Conservation (phyloP, 2,329 filamentous ascomycete genomes). For the Cytospora schulzeri region DNA sequence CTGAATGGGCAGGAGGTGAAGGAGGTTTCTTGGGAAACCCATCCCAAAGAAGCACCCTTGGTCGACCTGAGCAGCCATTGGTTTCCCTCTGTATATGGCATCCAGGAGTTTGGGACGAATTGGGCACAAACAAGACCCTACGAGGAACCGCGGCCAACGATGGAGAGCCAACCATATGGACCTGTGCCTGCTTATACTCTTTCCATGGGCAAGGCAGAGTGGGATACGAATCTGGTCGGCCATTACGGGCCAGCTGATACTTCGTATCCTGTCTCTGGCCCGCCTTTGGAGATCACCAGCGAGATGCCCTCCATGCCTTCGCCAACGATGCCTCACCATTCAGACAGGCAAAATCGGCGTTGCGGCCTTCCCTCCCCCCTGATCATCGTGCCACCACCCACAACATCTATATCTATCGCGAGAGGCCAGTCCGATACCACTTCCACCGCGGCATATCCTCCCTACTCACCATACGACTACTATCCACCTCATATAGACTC, state of each 20-base stretch:
- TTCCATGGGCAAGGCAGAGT: conserved; percentile 39
- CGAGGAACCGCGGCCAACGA: conserved; percentile 52
- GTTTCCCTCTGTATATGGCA: conserved; percentile 43
- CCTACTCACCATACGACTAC: conserved; percentile 23
- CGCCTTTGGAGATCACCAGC: conserved; percentile 39
- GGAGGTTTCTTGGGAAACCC: conserved; percentile 35
- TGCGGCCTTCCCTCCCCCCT: conserved; percentile 49
- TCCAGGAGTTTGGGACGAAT: not conserved
- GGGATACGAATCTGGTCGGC: conserved; percentile 37
- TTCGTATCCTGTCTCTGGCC: conserved; percentile 38
- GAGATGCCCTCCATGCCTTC: conserved; percentile 50
- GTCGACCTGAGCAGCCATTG: conserved; percentile 46
- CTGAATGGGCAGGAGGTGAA: conserved; percentile 46
- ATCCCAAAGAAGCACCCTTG: conserved; percentile 33
- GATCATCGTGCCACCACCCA: conserved; percentile 40
- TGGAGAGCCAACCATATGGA: conserved; percentile 54
- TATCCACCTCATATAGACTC: conserved; percentile 18
- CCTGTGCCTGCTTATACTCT: conserved; percentile 53
- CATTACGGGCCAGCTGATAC: conserved; percentile 40
- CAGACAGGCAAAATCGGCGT: conserved; percentile 44
- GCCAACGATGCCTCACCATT: conserved; percentile 48
- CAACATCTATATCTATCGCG: conserved; percentile 34
- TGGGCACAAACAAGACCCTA: conserved; percentile 46
- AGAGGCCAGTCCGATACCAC: conserved; percentile 34
- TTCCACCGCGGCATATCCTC: conserved; percentile 25